phyloP scores from a whole-genome alignment of 768 basidiomycete species.

The Lactifluus hygrophoroides region DNA sequence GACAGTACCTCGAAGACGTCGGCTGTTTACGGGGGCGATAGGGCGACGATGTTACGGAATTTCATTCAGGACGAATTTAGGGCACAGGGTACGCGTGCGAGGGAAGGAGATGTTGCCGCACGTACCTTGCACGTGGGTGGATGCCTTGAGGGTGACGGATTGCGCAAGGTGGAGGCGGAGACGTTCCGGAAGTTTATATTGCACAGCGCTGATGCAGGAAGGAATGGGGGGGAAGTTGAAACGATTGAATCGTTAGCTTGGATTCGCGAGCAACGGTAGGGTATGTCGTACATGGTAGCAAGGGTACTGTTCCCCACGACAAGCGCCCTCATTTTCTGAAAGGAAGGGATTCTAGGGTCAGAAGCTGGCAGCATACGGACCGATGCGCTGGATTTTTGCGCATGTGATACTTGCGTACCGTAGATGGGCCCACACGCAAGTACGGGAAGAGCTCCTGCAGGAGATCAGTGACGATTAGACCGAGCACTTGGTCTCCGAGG shows the following conservation, averaged over 20 bases:
- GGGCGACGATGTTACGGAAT: neutral
- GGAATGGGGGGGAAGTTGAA: neutral
- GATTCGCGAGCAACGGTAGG: too few relatives aligned
- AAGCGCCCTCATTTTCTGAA: slow-evolving; percentile 69
- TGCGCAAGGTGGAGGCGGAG: slow-evolving; percentile 66
- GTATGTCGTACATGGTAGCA: slow-evolving; percentile 50
- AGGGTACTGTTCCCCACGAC: slow-evolving; percentile 69
- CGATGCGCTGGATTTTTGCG: neutral
- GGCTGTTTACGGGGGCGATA: slow-evolving; percentile 34
- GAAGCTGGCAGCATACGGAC: neutral
- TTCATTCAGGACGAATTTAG: neutral
- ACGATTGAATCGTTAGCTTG: neutral
- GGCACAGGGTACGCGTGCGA: neutral
- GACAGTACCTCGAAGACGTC: slow-evolving; percentile 65
- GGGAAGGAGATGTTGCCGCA: neutral
- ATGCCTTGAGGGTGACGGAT: slow-evolving; percentile 59
- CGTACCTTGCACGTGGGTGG: slow-evolving; percentile 64
- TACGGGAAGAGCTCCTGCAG: slow-evolving; percentile 57
- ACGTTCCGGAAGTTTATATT: slow-evolving; percentile 53
- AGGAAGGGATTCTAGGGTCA: neutral
- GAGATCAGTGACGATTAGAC: slow-evolving; percentile 55
- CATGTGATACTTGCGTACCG: slow-evolving; percentile 34
- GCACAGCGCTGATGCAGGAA: slow-evolving; percentile 40
- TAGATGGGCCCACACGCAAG: slow-evolving; percentile 68
- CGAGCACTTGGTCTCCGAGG: slow-evolving; percentile 67